Base-by-base conservation (phyloP, 2,329 filamentous ascomycete genomes). In the Fusarium burgessii region DNA sequence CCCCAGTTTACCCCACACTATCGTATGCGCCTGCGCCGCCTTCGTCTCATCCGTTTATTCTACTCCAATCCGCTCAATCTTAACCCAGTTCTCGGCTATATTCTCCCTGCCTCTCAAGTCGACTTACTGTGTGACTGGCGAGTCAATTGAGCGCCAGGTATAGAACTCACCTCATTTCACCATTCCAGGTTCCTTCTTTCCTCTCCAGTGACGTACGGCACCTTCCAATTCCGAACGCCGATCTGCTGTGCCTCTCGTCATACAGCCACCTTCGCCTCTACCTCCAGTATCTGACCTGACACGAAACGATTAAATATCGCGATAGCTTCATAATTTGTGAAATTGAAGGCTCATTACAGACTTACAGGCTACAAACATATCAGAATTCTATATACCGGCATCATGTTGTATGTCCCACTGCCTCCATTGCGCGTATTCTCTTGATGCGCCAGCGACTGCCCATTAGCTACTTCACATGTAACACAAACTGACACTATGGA, bases 401-500 rank as follows among this genome's bases (percentile, higher is more conserved):
- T 56, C 59, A 77, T 77, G 75, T 77, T 77, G 75, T 77, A 65
- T 47, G 75, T 77, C 62, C 62, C 50, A 62, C 40, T 46, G 18
- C 25, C 20, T 33, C 61, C 20, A 42, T 43, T 40, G 14, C 43
- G 27, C 32, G 32, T n/a, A 38, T 23, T 23, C 32, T 35, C 12
- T 49, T n/a, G 52, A 41, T 36, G 40, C 56, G 29, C 38, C 52
- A 46, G 52, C 33, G 45, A 27, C 50, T 61, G 49, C 25, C 45
- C 60, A 46, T 52, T 47, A 36, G 51, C 49, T 52, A 17, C 55
- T 71, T 49, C 71, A 66, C 66, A 54, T 40, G 55, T 13, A 47
- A 58, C 58, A 52, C 62, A 62, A 47, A 69, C 74, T 76, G 60
- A 76, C 71, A 51, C 51, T 41, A 69, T 72, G 69, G 58, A 62